These are phyloP conservation scores for Hortiboletus campestris DNA, from an alignment of 768 basidiomycete species.

Conservation along the genomic window DNA sequence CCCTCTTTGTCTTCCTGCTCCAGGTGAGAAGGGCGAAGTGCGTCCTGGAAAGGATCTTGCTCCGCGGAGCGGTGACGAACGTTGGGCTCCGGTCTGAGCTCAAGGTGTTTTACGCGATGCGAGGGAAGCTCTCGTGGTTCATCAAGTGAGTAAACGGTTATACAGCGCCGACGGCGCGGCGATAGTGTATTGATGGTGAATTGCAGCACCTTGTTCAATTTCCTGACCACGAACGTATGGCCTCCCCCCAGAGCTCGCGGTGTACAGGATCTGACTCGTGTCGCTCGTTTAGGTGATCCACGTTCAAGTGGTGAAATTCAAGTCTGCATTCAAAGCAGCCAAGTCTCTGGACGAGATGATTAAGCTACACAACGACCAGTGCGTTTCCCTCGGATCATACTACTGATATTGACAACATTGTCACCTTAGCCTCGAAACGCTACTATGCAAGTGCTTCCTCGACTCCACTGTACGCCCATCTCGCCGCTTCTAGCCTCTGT, in stretches of 20 bases:
- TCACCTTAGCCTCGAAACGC: conserved; percentile 51
- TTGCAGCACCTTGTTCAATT: conserved; percentile 60
- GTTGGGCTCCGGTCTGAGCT: conserved; percentile 42
- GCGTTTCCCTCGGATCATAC: conserved; percentile 24
- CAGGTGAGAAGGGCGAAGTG: conserved; percentile 73
- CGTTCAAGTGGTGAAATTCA: conserved; percentile 58
- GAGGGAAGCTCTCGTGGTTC: conserved; percentile 80
- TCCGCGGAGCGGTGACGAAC: conserved; percentile 47
- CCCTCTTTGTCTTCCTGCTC: conserved; percentile 68
- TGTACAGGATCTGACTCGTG: background rate
- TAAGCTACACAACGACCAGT: conserved; percentile 67
- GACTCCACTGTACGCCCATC: conserved; percentile 49
- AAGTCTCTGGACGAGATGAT: conserved; percentile 79
- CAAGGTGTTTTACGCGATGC: conserved; percentile 74
- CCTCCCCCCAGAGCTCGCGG: background rate
- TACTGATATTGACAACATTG: background rate
- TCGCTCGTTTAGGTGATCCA: conserved; percentile 58
- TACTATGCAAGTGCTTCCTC: conserved; percentile 63
- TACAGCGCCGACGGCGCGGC: background rate
- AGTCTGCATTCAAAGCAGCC: conserved; percentile 48
- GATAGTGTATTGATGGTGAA: background rate
- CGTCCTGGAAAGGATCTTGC: conserved; percentile 66
- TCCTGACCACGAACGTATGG: conserved; percentile 70
- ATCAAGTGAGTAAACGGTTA: conserved; percentile 59
- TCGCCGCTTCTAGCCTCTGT: background rate